These are phyloP conservation scores for Schizochytrium sp. DNA, from an alignment of 108 stramenopile species.

Conservation along the genomic window DNA sequence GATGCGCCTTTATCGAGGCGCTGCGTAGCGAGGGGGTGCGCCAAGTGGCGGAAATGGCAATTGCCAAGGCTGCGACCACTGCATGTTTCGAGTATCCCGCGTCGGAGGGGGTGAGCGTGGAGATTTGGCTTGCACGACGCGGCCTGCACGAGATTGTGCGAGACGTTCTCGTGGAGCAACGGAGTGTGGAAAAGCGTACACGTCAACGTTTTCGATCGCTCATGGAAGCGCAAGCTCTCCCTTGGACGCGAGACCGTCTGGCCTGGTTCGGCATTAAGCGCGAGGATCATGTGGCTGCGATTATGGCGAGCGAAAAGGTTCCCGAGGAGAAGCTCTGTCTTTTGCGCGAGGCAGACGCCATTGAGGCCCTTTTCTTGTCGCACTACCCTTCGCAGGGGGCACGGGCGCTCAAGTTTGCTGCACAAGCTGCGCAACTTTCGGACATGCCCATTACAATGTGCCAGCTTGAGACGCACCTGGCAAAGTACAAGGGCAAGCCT, in stretches of 20 bases:
- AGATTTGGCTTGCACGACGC: background rate
- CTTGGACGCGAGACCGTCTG: background rate
- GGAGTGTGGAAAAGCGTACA: background rate
- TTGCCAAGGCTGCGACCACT: background rate
- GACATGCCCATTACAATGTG: conserved; percentile 1
- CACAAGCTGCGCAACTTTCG: background rate
- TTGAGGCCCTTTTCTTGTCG: background rate
- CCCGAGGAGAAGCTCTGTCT: background rate
- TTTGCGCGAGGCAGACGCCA: background rate
- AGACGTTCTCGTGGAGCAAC: background rate
- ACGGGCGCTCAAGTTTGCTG: background rate
- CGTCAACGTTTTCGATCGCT: background rate
- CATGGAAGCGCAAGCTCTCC: background rate
- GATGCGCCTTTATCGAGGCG: background rate
- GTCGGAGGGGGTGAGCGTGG: background rate
- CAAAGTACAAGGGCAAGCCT: conserved; percentile 6
- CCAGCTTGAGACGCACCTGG: background rate
- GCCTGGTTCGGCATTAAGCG: background rate
- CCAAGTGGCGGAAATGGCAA: background rate
- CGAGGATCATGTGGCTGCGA: background rate
- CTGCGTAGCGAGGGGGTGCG: background rate
- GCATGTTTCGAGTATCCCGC: background rate
- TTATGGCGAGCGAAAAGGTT: background rate
- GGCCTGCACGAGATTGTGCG: background rate
- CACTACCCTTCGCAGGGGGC: background rate